These are phyloP conservation scores for Dactylellina parvicollis DNA, from an alignment of 2,329 filamentous ascomycete genomes.

Conservation along the genomic window DNA sequence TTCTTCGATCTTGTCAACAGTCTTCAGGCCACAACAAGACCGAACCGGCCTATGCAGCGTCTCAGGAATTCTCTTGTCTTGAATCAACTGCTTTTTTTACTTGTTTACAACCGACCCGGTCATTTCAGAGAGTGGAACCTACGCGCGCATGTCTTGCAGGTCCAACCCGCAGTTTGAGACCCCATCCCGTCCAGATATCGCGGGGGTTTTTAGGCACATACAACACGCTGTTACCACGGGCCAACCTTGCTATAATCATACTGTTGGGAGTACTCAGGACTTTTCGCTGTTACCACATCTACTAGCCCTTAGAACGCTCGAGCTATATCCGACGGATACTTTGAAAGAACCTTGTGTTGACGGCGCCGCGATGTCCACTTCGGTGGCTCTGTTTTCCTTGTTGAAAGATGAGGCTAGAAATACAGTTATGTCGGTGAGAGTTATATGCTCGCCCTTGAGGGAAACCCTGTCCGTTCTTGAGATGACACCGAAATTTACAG, in stretches of 20 bases:
- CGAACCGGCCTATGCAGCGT: constrained; percentile 23
- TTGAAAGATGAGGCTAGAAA: constrained; percentile 33
- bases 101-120: background rate
- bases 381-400: constrained; percentile 35
- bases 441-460: constrained; percentile 49
- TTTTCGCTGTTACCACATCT: constrained; percentile 19
- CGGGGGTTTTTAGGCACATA: constrained; percentile 17
- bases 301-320: constrained; percentile 11
- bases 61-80: constrained; percentile 14
- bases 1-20: constrained; percentile 30
- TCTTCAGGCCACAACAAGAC: constrained; percentile 12
- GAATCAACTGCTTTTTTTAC: background rate
- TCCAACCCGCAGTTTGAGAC: constrained; percentile 45
- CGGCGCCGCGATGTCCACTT: constrained; percentile 49
- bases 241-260: constrained; percentile 34
- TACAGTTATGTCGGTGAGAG: constrained; percentile 51
- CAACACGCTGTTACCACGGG: background rate
- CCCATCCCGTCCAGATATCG: constrained; percentile 26
- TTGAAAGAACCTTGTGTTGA: constrained; percentile 48
- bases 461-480: constrained; percentile 50
- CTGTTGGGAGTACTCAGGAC: background rate
- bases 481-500: constrained; percentile 38
- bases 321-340: constrained; percentile 41
- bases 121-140: constrained; percentile 27
- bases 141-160: constrained; percentile 52